These are phyloP conservation scores for Colletotrichum ledebouriae DNA, from an alignment of 2,329 filamentous ascomycete genomes.

Conservation along the genomic window DNA sequence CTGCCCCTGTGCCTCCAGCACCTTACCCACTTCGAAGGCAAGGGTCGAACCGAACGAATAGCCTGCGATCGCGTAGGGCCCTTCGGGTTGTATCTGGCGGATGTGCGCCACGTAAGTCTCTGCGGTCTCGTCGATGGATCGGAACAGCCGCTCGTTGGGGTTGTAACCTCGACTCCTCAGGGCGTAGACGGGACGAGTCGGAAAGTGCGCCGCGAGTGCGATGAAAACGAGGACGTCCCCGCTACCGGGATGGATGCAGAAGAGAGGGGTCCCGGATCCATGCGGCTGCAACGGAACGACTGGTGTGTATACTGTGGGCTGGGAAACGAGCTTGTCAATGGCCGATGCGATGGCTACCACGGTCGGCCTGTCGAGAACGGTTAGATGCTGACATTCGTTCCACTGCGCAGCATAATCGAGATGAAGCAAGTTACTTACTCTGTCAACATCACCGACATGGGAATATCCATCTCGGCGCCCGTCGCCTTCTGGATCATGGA, in stretches of 20 bases:
- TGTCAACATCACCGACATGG: constrained; percentile 54
- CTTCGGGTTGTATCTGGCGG: constrained; percentile 54
- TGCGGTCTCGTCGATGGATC: constrained; percentile 52
- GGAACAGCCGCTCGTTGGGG: constrained; percentile 51
- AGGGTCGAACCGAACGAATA: constrained; percentile 61
- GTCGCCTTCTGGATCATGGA: constrained; percentile 51
- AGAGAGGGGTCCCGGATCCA: constrained; percentile 53
- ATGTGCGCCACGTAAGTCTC: constrained; percentile 55
- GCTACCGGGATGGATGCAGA: constrained; percentile 56
- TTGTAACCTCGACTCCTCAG: constrained; percentile 57
- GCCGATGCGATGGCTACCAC: constrained; percentile 40
- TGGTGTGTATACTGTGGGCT: constrained; percentile 48
- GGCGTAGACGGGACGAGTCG: constrained; percentile 60
- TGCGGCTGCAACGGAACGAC: constrained; percentile 52
- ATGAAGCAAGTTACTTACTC: constrained; percentile 43
- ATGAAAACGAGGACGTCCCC: constrained; percentile 58
- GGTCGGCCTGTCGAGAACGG: constrained; percentile 15
- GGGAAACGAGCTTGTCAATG: constrained; percentile 32
- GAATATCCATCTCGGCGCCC: constrained; percentile 46
- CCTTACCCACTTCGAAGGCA: constrained; percentile 61
- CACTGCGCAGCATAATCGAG: neutral
- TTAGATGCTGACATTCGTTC: constrained; percentile 10
- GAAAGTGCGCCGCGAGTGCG: constrained; percentile 52
- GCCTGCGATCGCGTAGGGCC: constrained; percentile 62
- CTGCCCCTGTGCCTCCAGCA: constrained; percentile 53